Conservation (phyloP, 768 basidiomycete species). For the Boletales sp. region DNA sequence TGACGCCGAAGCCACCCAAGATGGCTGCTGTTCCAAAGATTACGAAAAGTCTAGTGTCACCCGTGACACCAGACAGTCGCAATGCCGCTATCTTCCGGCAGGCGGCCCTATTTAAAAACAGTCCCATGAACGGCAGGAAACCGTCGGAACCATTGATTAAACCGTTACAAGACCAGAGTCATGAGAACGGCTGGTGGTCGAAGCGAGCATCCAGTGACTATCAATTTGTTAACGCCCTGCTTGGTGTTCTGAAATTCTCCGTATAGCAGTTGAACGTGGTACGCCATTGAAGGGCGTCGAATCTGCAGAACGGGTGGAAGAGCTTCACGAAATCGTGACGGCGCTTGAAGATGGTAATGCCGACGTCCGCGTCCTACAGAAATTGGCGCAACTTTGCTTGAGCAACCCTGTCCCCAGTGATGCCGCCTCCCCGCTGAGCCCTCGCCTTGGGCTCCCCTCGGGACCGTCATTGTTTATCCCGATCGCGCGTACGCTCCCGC, state of each 20-base stretch:
- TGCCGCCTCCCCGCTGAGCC: slow-evolving; percentile 50
- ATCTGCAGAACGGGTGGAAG: slow-evolving; percentile 39
- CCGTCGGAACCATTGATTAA: slow-evolving; percentile 60
- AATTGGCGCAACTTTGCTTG: slow-evolving; percentile 59
- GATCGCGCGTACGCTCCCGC: slow-evolving; percentile 33
- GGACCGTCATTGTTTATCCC: slow-evolving; percentile 59
- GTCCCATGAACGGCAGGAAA: slow-evolving; percentile 57
- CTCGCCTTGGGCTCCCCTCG: slow-evolving; percentile 45
- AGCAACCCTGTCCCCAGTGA: slow-evolving; percentile 47
- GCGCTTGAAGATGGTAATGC: slow-evolving; percentile 52
- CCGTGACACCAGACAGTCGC: slow-evolving; percentile 64
- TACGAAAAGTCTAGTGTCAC: slow-evolving; percentile 35
- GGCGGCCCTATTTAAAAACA: slow-evolving; percentile 79
- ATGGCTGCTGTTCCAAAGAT: slow-evolving; percentile 33
- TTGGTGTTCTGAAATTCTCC: slow-evolving; percentile 8
- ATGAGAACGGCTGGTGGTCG: slow-evolving; percentile 82
- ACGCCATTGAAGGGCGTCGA: slow-evolving; percentile 40
- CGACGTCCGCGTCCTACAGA: slow-evolving; percentile 56
- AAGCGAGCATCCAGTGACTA: slow-evolving; percentile 68
- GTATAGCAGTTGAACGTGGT: slow-evolving; percentile 42
- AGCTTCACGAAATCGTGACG: slow-evolving; percentile 51
- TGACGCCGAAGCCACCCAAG: slow-evolving; percentile 37
- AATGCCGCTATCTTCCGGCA: slow-evolving; percentile 60
- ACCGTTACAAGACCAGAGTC: slow-evolving; percentile 60
- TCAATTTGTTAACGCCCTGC: not conserved